Evolutionary conservation across 768 basidiomycete species (phyloP), one percentile per base, ranked within the genome.

Genomic region (Serendipita indica): DNA sequence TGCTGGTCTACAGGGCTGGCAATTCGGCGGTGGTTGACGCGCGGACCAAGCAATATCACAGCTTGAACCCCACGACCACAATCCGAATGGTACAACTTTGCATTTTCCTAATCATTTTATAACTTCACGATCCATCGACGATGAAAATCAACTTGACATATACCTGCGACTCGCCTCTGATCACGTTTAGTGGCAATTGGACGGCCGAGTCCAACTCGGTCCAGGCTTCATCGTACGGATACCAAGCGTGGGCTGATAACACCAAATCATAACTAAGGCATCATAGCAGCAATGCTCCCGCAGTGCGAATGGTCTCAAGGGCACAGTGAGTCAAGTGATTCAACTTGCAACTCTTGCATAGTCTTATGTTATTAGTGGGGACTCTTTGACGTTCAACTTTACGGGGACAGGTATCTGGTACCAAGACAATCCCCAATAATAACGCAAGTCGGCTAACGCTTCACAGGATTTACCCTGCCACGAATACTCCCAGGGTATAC

Each of bases 361-460:
- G 27, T 7, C 7, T 43, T n/a, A 43, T n/a, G 7, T n/a, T n/a
- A 7, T 5, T 43, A 54, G 49, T 28, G 49, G 49, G 32, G 49
- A 54, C 32, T 10, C 22, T 54, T 18, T 30, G 10, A 28, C 49
- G 3, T 54, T 54, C 2, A 54, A 54, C 49, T 54, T 54, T 27
- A 54, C 49, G 22, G 49, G 49, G 16, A 54, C 49, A 7, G 49
- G 49, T 22, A 54, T 54, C 30, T 54, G 49, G 49, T 54, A 54
- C 7, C 20, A 6, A 22, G 10, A n/a, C n/a, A n/a, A n/a, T 3
- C 10, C 10, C 6, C 16, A 18, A 3, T n/a, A 27, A 54, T 54
- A 3, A 20, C 22, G 49, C n/a, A 3, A 16, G 30, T 28, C 10
- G 6, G 7, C 49, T 54, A 16, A 54, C 45, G 16, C 30, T 10